These are phyloP conservation scores for Malassezia arunalokei DNA, from an alignment of 1,284 basidiomycete species.

Conservation along the genomic window DNA sequence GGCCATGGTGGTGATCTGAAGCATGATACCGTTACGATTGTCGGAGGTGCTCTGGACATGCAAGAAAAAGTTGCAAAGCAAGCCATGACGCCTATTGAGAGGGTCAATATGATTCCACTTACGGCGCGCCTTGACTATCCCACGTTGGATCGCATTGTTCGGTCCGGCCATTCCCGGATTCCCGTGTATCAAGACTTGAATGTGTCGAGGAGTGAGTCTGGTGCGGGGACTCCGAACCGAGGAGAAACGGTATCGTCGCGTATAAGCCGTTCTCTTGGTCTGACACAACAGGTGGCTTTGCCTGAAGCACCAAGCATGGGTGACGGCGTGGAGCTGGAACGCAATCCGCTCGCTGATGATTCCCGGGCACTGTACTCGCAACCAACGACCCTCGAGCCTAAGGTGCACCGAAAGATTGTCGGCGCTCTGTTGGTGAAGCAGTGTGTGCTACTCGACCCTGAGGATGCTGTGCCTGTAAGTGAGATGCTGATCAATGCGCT, in stretches of 20 bases:
- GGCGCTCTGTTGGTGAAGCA: constrained; percentile 72
- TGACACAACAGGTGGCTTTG: background rate
- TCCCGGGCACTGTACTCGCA: background rate
- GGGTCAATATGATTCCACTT: constrained; percentile 64
- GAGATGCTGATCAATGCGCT: constrained; percentile 57
- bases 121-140: constrained; percentile 67
- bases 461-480: constrained; percentile 49
- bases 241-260: background rate
- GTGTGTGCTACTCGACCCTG: constrained; percentile 76
- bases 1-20: constrained; percentile 57
- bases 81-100: constrained; percentile 65
- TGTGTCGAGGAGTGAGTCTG: constrained; percentile 6
- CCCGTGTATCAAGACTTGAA: constrained; percentile 50
- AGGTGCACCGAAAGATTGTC: constrained; percentile 54
- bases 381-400: background rate
- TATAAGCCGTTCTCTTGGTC: background rate
- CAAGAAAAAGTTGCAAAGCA: constrained; percentile 60
- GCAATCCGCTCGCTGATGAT: background rate
- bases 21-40: constrained; percentile 62
- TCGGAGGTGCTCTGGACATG: constrained; percentile 61
- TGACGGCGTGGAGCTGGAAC: background rate
- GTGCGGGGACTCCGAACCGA: background rate
- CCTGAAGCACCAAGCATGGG: background rate
- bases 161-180: constrained; percentile 61
- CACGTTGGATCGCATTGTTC: constrained; percentile 60